phyloP scores from a whole-genome alignment of 805 yeast genomes.

The Monosporozyma aquatica region DNA sequence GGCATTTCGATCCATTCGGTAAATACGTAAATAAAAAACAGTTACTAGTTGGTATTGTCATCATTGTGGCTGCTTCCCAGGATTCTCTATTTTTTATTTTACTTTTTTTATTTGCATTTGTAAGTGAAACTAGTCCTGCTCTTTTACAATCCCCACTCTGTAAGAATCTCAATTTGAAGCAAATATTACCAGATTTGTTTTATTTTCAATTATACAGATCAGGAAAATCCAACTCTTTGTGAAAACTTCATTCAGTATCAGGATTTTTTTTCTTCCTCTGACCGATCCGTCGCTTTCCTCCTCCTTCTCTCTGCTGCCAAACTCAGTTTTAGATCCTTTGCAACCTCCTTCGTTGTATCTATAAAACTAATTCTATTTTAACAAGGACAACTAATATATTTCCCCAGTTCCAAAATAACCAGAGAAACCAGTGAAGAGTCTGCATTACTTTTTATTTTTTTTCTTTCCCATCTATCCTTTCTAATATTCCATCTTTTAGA shows the following conservation, averaged over 20 bases:
- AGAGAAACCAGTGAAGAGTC: background rate
- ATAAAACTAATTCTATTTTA: too few species aligned
- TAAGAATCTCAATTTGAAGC: background rate
- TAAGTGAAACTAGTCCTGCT: too few species aligned
- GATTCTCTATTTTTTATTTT: too few species aligned
- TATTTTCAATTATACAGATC: constrained; percentile 2
- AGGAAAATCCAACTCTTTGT: constrained; percentile 1
- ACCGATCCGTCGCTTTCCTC: background rate
- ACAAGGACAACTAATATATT: too few species aligned
- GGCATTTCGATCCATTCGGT: too few species aligned
- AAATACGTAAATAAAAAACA: too few species aligned
- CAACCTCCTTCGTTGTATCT: too few species aligned
- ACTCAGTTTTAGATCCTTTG: too few species aligned
- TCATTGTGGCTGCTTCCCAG: too few species aligned
- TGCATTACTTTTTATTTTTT: background rate
- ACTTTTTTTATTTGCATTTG: too few species aligned
- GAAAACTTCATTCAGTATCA: background rate
- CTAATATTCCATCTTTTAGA: background rate
- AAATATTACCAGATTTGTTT: constrained; percentile 1
- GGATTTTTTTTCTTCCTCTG: background rate
- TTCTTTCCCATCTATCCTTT: background rate
- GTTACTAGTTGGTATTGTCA: too few species aligned
- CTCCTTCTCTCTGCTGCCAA: background rate
- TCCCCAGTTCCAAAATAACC: background rate
- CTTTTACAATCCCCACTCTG: too few species aligned